Evolutionary conservation across 2,329 filamentous ascomycete genomes (phyloP).

Genomic region (Nigrograna mackinnonii): DNA sequence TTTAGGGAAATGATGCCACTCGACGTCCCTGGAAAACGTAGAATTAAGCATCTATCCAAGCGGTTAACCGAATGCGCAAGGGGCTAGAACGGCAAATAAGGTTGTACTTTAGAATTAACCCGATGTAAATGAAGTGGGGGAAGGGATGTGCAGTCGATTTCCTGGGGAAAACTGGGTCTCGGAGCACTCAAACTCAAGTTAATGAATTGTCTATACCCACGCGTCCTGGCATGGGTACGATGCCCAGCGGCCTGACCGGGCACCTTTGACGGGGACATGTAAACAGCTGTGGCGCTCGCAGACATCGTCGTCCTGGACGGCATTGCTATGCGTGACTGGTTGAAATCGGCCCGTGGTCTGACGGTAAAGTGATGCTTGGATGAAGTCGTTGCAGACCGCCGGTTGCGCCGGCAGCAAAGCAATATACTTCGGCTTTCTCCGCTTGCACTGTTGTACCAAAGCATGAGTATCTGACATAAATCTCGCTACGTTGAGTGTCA

Average conservation of each 20-base stretch:
- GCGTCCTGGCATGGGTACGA: conserved; percentile 7
- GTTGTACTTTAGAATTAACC: conserved; percentile 13
- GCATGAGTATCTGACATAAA: too few species aligned
- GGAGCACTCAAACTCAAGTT: conserved; percentile 5
- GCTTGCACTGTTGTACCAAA: too few species aligned
- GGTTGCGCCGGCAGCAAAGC: too few species aligned
- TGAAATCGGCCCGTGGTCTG: background rate
- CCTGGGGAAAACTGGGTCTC: conserved; percentile 15
- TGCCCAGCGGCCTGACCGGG: too few species aligned
- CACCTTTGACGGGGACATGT: too few species aligned
- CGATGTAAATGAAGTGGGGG: conserved; percentile 16
- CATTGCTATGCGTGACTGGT: background rate
- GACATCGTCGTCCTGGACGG: too few species aligned
- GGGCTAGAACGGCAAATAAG: conserved; percentile 13
- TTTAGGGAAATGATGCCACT: conserved; percentile 12
- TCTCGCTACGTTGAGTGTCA: too few species aligned
- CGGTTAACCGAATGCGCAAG: conserved; percentile 23
- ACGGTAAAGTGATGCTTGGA: background rate
- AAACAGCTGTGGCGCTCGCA: too few species aligned
- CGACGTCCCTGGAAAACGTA: conserved; percentile 8
- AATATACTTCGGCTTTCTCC: too few species aligned
- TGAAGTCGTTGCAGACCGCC: background rate
- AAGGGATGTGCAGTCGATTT: conserved; percentile 11
- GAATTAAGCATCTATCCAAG: conserved; percentile 24
- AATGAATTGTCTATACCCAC: conserved; percentile 9